These are phyloP conservation scores for Paramecium biaurelia DNA, from an alignment of 73 alveolate genomes.

Conservation along the genomic window DNA sequence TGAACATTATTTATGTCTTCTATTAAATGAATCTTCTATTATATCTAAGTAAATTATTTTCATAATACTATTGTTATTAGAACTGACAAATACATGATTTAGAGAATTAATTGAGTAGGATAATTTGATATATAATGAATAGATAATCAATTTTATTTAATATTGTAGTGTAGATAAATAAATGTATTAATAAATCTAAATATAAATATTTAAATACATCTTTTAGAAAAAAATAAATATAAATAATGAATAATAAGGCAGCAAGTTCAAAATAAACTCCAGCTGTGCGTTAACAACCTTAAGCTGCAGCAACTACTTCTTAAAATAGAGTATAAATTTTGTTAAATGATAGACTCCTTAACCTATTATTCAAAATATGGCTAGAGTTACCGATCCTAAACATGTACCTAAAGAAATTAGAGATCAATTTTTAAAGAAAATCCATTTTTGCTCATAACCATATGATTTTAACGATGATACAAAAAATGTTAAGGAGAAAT, in stretches of 20 bases:
- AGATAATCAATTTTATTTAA: not conserved
- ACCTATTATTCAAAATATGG: constrained; percentile 27
- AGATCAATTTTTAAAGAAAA: constrained; percentile 63
- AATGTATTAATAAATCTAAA: not conserved
- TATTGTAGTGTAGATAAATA: not conserved
- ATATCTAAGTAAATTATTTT: no score
- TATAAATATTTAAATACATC: not conserved
- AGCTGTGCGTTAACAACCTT: not conserved
- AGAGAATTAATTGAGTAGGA: not conserved
- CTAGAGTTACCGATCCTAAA: constrained; percentile 61
- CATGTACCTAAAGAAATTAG: constrained; percentile 62
- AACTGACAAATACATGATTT: not conserved
- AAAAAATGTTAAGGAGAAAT: constrained; percentile 81
- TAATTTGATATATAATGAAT: no score
- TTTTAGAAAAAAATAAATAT: not conserved
- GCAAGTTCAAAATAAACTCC: not conserved
- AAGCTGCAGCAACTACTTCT: not conserved
- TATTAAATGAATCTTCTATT: not conserved
- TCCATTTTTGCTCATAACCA: constrained; percentile 57
- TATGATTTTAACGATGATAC: constrained; percentile 89
- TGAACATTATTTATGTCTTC: not conserved
- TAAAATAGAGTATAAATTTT: not conserved
- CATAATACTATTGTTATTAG: no score
- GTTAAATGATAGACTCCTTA: not conserved
- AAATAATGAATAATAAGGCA: not conserved